phyloP scores from a whole-genome alignment of 352 stramenopile genomes.

The Phytophthora rubi region DNA sequence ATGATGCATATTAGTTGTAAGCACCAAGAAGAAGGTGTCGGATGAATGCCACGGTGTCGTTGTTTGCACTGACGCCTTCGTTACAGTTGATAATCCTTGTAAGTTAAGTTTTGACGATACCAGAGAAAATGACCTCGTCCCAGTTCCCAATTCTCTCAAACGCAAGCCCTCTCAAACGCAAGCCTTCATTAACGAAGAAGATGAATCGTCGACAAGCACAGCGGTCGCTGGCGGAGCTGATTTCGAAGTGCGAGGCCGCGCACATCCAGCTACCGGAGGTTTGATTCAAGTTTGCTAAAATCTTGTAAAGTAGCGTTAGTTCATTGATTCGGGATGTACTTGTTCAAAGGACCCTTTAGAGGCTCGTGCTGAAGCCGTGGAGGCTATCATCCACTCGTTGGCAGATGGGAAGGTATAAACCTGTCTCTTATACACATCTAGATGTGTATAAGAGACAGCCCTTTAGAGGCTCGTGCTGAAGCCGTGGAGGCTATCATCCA shows the following conservation, averaged over 20 bases:
- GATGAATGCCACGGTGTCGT: too few species aligned
- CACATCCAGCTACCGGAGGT: conserved; percentile 67
- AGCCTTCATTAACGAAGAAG: not conserved
- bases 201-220: conserved; percentile 80
- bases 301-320: not conserved
- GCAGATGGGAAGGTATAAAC: conserved; percentile 48
- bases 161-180: not conserved
- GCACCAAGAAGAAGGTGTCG: too few species aligned
- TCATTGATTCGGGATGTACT: not conserved
- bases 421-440: too few species aligned
- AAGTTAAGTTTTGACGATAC: too few species aligned
- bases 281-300: not conserved
- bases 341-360: conserved; percentile 45
- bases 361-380: conserved; percentile 40
- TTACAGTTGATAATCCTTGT: too few species aligned
- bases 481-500: conserved; percentile 50
- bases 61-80: too few species aligned
- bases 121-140: not conserved
- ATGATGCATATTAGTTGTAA: not conserved
- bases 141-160: not conserved
- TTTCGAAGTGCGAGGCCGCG: conserved; percentile 61
- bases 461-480: conserved; percentile 43
- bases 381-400: conserved; percentile 49
- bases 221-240: conserved; percentile 60
- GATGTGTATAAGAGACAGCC: too few species aligned